Evolutionary conservation across 2,329 filamentous ascomycete genomes (phyloP).

Genomic region (Trichoderma sp.): DNA sequence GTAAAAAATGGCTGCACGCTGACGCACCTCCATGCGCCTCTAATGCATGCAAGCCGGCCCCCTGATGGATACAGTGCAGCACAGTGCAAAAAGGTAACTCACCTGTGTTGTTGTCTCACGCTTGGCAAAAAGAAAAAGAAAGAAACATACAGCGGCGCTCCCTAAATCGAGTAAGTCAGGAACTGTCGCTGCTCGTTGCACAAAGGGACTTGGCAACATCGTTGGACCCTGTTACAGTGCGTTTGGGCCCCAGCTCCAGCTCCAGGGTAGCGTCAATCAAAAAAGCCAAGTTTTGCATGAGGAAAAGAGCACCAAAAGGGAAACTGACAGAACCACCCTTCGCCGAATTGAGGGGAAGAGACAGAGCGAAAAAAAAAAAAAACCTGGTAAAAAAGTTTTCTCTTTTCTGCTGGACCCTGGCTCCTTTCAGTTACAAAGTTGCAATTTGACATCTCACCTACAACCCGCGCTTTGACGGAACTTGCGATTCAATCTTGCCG

Average conservation of each 20-base stretch:
- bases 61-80: neutral
- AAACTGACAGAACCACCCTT: neutral
- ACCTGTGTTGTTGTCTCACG: neutral
- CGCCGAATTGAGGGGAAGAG: neutral
- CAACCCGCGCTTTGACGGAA: neutral
- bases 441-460: neutral
- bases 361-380: neutral
- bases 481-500: neutral
- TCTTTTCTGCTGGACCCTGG: neutral
- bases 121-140: neutral
- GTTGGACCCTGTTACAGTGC: neutral
- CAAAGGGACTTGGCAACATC: neutral
- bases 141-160: neutral
- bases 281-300: neutral
- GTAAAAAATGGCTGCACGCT: constrained; percentile 13
- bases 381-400: neutral
- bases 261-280: constrained; percentile 13
- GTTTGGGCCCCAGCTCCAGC: neutral
- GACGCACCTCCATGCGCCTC: constrained; percentile 24
- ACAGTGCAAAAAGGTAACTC: too few relatives aligned
- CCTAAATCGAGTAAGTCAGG: constrained; percentile 16
- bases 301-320: neutral
- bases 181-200: neutral
- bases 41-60: constrained; percentile 18
- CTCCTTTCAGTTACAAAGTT: neutral